Evolutionary conservation across 2,329 filamentous ascomycete genomes (phyloP).

Genomic region (Stagonosporopsis rhizophila): DNA sequence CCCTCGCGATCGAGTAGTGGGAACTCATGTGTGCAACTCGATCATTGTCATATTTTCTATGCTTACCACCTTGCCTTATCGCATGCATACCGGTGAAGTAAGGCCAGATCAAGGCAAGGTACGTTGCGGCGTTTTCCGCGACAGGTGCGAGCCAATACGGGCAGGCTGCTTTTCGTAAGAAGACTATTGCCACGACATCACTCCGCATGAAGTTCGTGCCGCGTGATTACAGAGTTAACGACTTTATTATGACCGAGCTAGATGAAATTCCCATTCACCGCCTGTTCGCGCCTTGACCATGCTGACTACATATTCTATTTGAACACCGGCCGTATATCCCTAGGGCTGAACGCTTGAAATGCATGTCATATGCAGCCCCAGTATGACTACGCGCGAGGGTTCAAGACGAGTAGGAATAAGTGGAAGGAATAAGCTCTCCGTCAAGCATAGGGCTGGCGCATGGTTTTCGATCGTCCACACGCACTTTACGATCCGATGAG

Average conservation of each 20-base stretch:
- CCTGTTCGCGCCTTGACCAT: slow-evolving; percentile 5
- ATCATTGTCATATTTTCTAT: slow-evolving; percentile 11
- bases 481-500: slow-evolving; percentile 6
- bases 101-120: slow-evolving; percentile 1
- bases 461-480: slow-evolving; percentile 2
- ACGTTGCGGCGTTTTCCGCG: not conserved
- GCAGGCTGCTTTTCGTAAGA: slow-evolving; percentile 13
- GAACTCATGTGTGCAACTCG: slow-evolving; percentile 19
- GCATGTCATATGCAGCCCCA: slow-evolving; percentile 10
- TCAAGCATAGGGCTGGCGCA: slow-evolving; percentile 18
- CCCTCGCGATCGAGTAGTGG: slow-evolving; percentile 21
- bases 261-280: slow-evolving; percentile 9
- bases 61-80: slow-evolving; percentile 26
- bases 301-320: slow-evolving; percentile 11
- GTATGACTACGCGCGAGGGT: slow-evolving; percentile 2
- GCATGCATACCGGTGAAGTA: slow-evolving; percentile 28
- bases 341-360: not conserved
- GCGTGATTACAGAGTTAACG: slow-evolving; percentile 17
- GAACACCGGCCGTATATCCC: not conserved
- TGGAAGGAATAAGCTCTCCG: slow-evolving; percentile 7
- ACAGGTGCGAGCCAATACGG: not conserved
- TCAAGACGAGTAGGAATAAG: not conserved
- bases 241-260: not conserved
- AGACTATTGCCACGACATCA: slow-evolving; percentile 10
- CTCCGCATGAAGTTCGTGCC: slow-evolving; percentile 18